Conservation (phyloP, 2,329 filamentous ascomycete genomes). For the Fusarium tricinctum region DNA sequence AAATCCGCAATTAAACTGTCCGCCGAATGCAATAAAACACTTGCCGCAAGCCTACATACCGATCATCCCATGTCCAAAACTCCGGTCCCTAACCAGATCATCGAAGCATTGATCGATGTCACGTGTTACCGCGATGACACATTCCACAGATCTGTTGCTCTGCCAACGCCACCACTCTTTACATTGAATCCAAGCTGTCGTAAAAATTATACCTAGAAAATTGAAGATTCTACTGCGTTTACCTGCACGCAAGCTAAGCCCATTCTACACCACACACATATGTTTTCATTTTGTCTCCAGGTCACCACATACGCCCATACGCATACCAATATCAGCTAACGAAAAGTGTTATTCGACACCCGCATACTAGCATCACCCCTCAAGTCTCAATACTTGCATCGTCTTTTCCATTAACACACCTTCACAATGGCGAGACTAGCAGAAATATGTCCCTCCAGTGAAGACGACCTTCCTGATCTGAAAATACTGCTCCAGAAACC, state of each 20-base stretch:
- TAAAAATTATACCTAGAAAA: constrained; percentile 20
- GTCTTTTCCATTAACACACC: not conserved
- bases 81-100: not conserved
- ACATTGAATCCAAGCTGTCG: constrained; percentile 3
- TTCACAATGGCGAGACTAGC: constrained; percentile 50
- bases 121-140: constrained; percentile 25
- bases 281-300: constrained; percentile 1
- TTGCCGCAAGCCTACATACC: not conserved
- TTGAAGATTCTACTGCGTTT: constrained; percentile 18
- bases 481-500: constrained; percentile 50
- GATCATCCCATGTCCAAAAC: not conserved
- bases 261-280: constrained; percentile 11
- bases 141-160: constrained; percentile 34
- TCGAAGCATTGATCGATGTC: not conserved
- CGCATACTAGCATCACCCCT: constrained; percentile 14
- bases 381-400: constrained; percentile 3
- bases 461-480: constrained; percentile 61
- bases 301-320: constrained; percentile 30
- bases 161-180: constrained; percentile 24
- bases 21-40: constrained; percentile 3
- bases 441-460: constrained; percentile 52
- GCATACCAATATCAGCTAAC: constrained; percentile 18
- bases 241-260: constrained; percentile 14
- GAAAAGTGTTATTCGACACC: constrained; percentile 10
- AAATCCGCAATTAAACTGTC: not conserved